A percentile compares a stretch with the other conserved stretches of the same genome.
These are phyloP conservation scores for Penicillium sp. DNA, from an alignment of 2,329 filamentous ascomycete genomes.

Conservation along the genomic window DNA sequence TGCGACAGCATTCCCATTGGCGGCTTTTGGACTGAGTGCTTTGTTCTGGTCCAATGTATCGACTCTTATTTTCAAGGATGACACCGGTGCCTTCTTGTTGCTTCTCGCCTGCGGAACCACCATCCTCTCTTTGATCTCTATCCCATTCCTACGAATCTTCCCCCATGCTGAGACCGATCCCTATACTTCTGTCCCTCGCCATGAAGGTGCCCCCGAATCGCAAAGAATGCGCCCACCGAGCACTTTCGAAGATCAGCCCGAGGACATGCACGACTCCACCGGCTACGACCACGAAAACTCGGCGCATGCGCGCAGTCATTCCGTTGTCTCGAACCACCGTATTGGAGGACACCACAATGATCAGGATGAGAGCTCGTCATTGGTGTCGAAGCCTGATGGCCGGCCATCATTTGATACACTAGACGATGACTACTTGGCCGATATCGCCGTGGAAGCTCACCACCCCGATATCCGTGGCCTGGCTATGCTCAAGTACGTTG, in stretches of 20 bases:
- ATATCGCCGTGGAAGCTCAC: conserved; percentile 68
- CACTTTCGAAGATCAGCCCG: conserved; percentile 22
- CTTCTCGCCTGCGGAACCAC: conserved; percentile 79
- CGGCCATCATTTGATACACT: conserved; percentile 53
- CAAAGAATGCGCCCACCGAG: conserved; percentile 35
- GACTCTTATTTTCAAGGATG: conserved; percentile 74
- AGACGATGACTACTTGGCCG: conserved; percentile 54
- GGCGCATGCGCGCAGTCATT: conserved; percentile 32
- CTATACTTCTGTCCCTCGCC: conserved; percentile 44
- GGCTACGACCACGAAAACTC: conserved; percentile 29
- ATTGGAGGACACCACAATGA: conserved; percentile 35
- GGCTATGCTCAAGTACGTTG: conserved; percentile 66
- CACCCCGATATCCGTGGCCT: conserved; percentile 89
- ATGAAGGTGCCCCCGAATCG: conserved; percentile 33
- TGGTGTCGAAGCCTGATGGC: conserved; percentile 64
- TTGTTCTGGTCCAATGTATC: conserved; percentile 91
- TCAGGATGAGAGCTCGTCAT: conserved; percentile 74
- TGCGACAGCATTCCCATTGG: conserved; percentile 88
- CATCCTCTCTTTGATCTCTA: conserved; percentile 69
- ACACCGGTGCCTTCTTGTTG: conserved; percentile 78
- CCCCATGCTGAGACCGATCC: conserved; percentile 54
- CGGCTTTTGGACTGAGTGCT: conserved; percentile 90
- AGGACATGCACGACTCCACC: conserved; percentile 37
- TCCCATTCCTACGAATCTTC: conserved; percentile 81
- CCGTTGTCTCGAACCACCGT: conserved; percentile 27